Conservation (phyloP, 192 early-diverging fungal species). For the Lobosporangium transversale region DNA sequence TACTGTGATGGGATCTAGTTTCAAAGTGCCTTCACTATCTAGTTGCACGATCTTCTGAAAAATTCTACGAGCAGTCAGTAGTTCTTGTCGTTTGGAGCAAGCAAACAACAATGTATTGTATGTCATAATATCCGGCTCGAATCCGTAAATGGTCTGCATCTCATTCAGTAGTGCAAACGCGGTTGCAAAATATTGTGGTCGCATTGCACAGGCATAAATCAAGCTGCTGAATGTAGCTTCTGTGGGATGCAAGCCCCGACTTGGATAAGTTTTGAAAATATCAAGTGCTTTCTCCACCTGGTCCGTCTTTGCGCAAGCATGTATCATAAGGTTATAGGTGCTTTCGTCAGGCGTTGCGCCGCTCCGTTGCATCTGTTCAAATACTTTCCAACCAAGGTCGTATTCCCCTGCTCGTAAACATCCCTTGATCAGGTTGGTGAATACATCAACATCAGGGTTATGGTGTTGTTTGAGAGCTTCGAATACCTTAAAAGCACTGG, state of each 20-base stretch:
- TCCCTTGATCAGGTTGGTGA: conserved; percentile 84
- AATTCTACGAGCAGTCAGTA: conserved; percentile 72
- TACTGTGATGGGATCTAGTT: conserved; percentile 68
- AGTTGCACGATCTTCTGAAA: conserved; percentile 67
- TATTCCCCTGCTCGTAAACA: conserved; percentile 78
- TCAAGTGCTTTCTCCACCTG: conserved; percentile 93
- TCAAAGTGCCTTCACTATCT: conserved; percentile 55
- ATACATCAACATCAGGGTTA: conserved; percentile 62
- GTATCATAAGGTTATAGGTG: conserved; percentile 90
- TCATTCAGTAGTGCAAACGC: conserved; percentile 82
- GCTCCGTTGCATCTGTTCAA: conserved; percentile 86
- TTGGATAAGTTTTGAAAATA: conserved; percentile 89
- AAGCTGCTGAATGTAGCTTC: conserved; percentile 90
- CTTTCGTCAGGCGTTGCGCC: conserved; percentile 81
- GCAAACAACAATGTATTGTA: conserved; percentile 86
- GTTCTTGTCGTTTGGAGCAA: conserved; percentile 77
- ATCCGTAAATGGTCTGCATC: conserved; percentile 84
- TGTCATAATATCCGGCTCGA: conserved; percentile 79
- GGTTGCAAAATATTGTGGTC: conserved; percentile 87
- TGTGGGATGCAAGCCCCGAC: conserved; percentile 72
- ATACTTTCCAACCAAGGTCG: conserved; percentile 88
- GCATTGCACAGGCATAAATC: conserved; percentile 82
- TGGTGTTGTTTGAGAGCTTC: conserved; percentile 54
- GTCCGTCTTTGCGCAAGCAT: conserved; percentile 84
- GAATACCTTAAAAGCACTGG: conserved; percentile 34